phyloP scores from a whole-genome alignment of 306 rosid genomes.

The cucumber (Cucumis sativus) region Cucumber_9930_V3 NC_026660.2:11983501-11984000 shows the following conservation, averaged over 20 bases:
- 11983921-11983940: neutral
- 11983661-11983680: no score
- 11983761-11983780: no score
- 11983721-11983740: no score
- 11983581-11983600: neutral
- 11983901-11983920: conserved; percentile 3
- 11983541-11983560: neutral
- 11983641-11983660: no score
- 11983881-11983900: neutral
- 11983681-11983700: no score
- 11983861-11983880: conserved; percentile 21
- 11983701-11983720: no score
- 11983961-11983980: neutral
- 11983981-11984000: neutral
- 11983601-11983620: neutral
- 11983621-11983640: no score
- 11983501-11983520: neutral
- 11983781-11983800: no score
- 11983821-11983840: conserved; percentile 15
- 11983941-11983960: neutral
- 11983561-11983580: neutral
- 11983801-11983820: neutral
- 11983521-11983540: no score
- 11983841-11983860: neutral
- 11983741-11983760: no score